A percentile compares a stretch with the other conserved stretches of the same genome.
These are phyloP conservation scores for Sesbania bispinosa DNA, from an alignment of 306 rosid genomes.

Conservation along the genomic window DNA sequence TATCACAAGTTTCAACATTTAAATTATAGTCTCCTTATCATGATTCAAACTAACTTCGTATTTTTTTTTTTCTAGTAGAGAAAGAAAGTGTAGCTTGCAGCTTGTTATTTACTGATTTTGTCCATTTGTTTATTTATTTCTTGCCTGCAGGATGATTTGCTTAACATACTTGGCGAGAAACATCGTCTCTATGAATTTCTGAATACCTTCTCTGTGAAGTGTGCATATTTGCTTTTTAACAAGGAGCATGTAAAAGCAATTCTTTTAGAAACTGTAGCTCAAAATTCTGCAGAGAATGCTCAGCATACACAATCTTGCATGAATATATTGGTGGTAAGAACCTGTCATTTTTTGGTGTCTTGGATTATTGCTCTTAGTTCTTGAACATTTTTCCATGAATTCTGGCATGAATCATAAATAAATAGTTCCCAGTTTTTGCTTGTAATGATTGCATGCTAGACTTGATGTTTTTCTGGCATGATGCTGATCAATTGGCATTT, in stretches of 20 bases:
- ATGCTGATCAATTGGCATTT: background rate
- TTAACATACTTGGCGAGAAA: constrained; percentile 82
- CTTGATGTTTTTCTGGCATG: background rate
- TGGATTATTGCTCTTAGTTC: background rate
- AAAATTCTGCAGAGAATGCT: constrained; percentile 56
- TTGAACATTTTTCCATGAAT: constrained; percentile 8
- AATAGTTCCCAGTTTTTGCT: constrained; percentile 1
- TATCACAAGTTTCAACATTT: no score
- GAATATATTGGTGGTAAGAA: constrained; percentile 83
- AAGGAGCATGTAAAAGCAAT: constrained; percentile 84
- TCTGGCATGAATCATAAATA: background rate
- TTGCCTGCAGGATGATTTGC: constrained; percentile 77
- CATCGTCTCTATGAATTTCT: constrained; percentile 85
- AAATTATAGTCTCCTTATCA: no score
- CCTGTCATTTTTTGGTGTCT: constrained; percentile 19
- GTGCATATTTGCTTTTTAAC: constrained; percentile 86
- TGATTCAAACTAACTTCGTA: no score
- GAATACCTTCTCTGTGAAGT: constrained; percentile 66
- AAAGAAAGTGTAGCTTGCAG: constrained; percentile 14
- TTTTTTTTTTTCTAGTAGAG: background rate
- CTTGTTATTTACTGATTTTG: constrained; percentile 21
- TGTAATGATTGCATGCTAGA: background rate
- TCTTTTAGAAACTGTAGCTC: constrained; percentile 56
- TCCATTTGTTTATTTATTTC: background rate
- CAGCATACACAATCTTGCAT: constrained; percentile 55